Evolutionary conservation across 2,329 filamentous ascomycete species (phyloP).

Genomic region (Microdochium bolleyi): DNA sequence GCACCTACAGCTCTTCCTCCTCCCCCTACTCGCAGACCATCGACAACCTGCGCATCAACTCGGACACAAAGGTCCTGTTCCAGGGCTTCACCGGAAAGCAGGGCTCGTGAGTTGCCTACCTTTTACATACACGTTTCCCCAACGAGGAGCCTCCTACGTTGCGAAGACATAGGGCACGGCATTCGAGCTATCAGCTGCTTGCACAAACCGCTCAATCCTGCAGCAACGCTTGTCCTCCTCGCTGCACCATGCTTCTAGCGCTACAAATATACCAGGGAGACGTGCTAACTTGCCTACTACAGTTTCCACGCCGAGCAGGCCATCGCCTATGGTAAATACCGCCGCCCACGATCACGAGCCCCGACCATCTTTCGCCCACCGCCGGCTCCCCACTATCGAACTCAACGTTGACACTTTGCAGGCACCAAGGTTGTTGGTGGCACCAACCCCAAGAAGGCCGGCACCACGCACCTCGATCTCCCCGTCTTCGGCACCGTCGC

Average conservation of each 20-base stretch:
- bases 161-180: not conserved
- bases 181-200: not conserved
- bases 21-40: constrained; percentile 66
- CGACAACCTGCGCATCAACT: constrained; percentile 86
- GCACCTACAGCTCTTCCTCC: constrained; percentile 65
- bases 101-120: constrained; percentile 63
- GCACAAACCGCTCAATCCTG: not conserved
- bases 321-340: constrained; percentile 85
- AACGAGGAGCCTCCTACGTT: not conserved
- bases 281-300: constrained; percentile 8
- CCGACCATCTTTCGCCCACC: constrained; percentile 4
- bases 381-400: constrained; percentile 2
- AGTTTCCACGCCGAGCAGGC: constrained; percentile 98
- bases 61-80: constrained; percentile 89
- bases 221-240: not conserved
- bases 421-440: constrained; percentile 96
- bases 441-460: constrained; percentile 98
- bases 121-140: not conserved
- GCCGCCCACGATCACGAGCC: constrained; percentile 3
- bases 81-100: constrained; percentile 98
- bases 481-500: constrained; percentile 88
- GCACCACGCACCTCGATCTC: constrained; percentile 77
- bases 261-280: constrained; percentile 18
- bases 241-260: not conserved
- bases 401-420: constrained; percentile 30